phyloP scores from a whole-genome alignment of 805 yeast genomes.

The Candida lessepsii region DNA sequence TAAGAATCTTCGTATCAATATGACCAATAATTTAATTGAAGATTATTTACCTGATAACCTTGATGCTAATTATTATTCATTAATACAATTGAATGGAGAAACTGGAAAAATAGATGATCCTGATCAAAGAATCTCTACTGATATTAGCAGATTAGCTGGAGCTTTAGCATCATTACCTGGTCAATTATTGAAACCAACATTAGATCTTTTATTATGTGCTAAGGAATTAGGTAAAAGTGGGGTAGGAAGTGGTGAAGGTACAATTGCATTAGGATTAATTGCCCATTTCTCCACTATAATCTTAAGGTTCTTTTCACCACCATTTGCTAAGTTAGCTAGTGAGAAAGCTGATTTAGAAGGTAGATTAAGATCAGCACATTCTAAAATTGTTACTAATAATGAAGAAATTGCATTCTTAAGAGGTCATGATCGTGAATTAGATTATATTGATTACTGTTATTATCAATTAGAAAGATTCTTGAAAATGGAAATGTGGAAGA shows the following conservation, averaged over 20 bases:
- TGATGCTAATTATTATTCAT: constrained; percentile 70
- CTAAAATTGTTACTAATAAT: constrained; percentile 71
- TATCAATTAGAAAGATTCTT: constrained; percentile 78
- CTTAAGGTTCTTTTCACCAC: constrained; percentile 79
- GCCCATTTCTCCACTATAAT: constrained; percentile 78
- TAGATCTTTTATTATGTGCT: constrained; percentile 79
- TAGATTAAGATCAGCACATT: constrained; percentile 76
- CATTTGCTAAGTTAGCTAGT: constrained; percentile 77
- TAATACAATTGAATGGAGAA: constrained; percentile 55
- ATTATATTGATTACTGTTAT: constrained; percentile 73
- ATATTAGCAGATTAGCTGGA: constrained; percentile 68
- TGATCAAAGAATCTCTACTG: constrained; percentile 80
- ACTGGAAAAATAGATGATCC: constrained; percentile 60
- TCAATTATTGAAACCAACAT: constrained; percentile 77
- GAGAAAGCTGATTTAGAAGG: constrained; percentile 81
- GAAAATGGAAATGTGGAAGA: constrained; percentile 70
- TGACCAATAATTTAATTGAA: constrained; percentile 63
- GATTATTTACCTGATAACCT: constrained; percentile 69
- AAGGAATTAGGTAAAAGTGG: constrained; percentile 66
- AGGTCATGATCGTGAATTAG: constrained; percentile 79
- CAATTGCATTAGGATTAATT: constrained; percentile 70
- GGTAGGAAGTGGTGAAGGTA: constrained; percentile 75
- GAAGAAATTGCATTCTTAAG: constrained; percentile 87
- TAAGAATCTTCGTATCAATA: constrained; percentile 56
- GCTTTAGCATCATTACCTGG: constrained; percentile 76